Conservation (phyloP, 176 grass and related monocot species). For the Dactylis glomerata region DNA sequence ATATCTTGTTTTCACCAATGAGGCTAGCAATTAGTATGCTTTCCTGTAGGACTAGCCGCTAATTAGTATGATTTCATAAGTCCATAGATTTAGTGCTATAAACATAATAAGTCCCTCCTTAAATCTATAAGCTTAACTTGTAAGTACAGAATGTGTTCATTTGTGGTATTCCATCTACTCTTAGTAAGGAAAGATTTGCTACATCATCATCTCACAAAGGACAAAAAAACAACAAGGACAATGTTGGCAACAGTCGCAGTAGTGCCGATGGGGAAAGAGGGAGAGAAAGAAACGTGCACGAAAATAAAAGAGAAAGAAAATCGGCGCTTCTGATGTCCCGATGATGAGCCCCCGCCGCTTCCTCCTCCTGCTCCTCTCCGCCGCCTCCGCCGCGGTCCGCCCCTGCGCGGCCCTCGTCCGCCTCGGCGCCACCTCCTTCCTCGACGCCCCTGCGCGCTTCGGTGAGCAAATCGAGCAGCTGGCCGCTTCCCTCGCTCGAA, state of each 20-base stretch:
- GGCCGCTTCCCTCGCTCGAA: neutral
- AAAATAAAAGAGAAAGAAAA: neutral
- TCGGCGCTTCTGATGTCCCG: neutral
- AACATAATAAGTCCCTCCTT: too few species aligned
- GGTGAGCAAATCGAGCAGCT: slow-evolving; percentile 26
- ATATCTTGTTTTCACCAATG: too few species aligned
- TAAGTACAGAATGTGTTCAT: too few species aligned
- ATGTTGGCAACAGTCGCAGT: too few species aligned
- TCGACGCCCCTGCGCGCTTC: slow-evolving; percentile 77
- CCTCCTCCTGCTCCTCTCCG: neutral
- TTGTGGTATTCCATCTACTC: too few species aligned
- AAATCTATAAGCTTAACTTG: too few species aligned
- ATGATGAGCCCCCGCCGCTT: slow-evolving; percentile 28
- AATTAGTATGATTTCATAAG: too few species aligned
- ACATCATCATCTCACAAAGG: neutral
- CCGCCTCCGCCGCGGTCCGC: slow-evolving; percentile 1
- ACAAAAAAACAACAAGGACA: neutral
- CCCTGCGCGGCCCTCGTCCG: slow-evolving; percentile 63
- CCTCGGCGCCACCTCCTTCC: slow-evolving; percentile 54
- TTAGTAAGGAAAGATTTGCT: neutral
- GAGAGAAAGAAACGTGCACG: neutral
- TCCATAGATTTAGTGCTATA: too few species aligned
- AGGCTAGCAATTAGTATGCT: too few species aligned
- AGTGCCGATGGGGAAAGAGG: neutral
- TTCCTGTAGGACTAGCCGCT: too few species aligned